These are phyloP conservation scores for Stagonosporopsis vannaccii DNA, from an alignment of 2,329 filamentous ascomycete species.

Conservation along the genomic window DNA sequence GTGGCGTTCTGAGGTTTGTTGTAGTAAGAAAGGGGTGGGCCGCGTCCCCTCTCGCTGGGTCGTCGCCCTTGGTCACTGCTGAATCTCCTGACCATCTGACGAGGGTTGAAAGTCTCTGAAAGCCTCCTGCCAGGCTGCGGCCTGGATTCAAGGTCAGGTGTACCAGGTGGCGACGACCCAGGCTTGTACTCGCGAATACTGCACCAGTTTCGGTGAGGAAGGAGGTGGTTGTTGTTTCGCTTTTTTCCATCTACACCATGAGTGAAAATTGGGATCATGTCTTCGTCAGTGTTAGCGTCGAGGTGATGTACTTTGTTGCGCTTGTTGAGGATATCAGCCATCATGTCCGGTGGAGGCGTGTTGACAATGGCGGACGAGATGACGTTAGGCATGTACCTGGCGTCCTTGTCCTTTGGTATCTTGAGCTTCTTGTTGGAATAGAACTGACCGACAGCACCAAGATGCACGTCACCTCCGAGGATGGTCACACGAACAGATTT, in stretches of 20 bases:
- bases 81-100: slow-evolving; percentile 53
- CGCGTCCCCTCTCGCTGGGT: slow-evolving; percentile 35
- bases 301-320: slow-evolving; percentile 79
- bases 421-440: slow-evolving; percentile 81
- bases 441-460: slow-evolving; percentile 92
- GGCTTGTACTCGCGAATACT: slow-evolving; percentile 86
- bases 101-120: slow-evolving; percentile 48
- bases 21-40: slow-evolving; percentile 49
- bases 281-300: slow-evolving; percentile 80
- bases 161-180: slow-evolving; percentile 69
- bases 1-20: slow-evolving; percentile 47
- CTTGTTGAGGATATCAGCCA: slow-evolving; percentile 92
- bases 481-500: slow-evolving; percentile 93
- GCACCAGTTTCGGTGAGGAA: slow-evolving; percentile 95
- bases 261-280: slow-evolving; percentile 93
- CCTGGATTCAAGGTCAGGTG: slow-evolving; percentile 52
- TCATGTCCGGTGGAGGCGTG: slow-evolving; percentile 82
- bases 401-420: slow-evolving; percentile 86
- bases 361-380: slow-evolving; percentile 96
- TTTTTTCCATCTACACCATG: slow-evolving; percentile 88
- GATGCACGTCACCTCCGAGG: slow-evolving; percentile 90
- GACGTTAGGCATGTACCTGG: slow-evolving; percentile 95
- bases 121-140: slow-evolving; percentile 38
- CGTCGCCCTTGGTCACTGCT: slow-evolving; percentile 38
- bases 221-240: slow-evolving; percentile 87